These are phyloP conservation scores for Syncephalastrum monosporum DNA, from an alignment of 371 early-diverging fungal species.

Conservation along the genomic window DNA sequence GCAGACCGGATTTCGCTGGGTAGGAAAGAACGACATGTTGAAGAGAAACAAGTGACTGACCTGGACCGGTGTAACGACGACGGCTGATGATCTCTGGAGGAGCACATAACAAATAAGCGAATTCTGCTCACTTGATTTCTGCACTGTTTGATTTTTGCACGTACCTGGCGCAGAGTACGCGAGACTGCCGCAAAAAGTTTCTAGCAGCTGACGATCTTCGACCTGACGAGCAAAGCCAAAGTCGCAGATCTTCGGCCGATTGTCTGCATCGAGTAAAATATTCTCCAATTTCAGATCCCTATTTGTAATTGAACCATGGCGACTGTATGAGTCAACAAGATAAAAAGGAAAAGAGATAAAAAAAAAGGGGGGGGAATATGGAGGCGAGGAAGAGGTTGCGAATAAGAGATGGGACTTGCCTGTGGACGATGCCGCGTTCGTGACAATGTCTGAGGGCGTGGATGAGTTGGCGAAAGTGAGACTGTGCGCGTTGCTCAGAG, in stretches of 20 bases:
- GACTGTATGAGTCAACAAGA: neutral
- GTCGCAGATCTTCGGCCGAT: constrained; percentile 82
- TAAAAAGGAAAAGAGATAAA: neutral
- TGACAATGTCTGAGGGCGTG: constrained; percentile 80
- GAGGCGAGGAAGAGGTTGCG: too few relatives aligned
- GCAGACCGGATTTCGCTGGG: neutral
- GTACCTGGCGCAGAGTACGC: constrained; percentile 81
- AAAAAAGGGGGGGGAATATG: too few relatives aligned
- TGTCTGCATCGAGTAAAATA: constrained; percentile 71
- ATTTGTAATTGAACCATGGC: constrained; percentile 4
- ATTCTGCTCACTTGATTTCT: neutral
- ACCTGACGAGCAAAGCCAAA: constrained; percentile 88
- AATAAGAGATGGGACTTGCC: constrained; percentile 35
- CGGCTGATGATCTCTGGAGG: constrained; percentile 66
- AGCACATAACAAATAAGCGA: neutral
- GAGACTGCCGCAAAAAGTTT: constrained; percentile 84
- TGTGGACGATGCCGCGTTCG: constrained; percentile 73
- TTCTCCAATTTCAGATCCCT: constrained; percentile 89
- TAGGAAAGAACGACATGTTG: too few relatives aligned
- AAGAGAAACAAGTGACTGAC: constrained; percentile 29
- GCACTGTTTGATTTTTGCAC: neutral
- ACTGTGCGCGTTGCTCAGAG: constrained; percentile 52
- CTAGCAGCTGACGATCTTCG: constrained; percentile 67
- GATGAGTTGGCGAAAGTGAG: constrained; percentile 72
- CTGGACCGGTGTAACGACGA: constrained; percentile 77